Evolutionary conservation across 495 filamentous ascomycete species (phyloP), one percentile per base, ranked within the genome.

Genomic region (Thermochaetoides thermophila): DNA sequence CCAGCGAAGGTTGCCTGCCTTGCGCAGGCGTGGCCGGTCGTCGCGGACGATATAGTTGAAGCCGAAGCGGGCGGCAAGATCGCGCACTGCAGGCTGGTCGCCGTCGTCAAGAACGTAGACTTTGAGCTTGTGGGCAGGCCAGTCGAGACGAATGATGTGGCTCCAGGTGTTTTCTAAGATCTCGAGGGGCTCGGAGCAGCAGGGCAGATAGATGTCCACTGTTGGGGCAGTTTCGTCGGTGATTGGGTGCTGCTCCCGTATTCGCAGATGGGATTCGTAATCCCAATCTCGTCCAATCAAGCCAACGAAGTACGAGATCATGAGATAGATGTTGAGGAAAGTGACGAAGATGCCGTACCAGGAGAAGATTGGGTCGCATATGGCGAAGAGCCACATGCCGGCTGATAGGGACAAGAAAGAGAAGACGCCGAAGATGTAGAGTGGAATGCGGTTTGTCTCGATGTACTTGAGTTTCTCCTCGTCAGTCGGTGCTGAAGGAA

Each of bases 101-200:
- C 50, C 40, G 26, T 53, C 50, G 21, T 53, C 50, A 4, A 53
- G 32, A 7, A 53, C 50, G 23, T 46, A 48, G 1, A 53, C 45
- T 17, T 41, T 26, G 14, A 53, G 35, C 27, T 46, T 48, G 6
- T 35, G 23, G 0, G 39, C 39, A 1, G 50, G 50, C 47, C 47
- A 53, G 28, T 53, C 47, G 27, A 53, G 48, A 22, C 28, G 29
- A 29, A 44, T 26, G 39, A 53, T 24, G 37, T 53, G 50, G 27
- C 42, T 32, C 47, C 51, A 53, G 10, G 47, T 53, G 42, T 53
- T 53, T 17, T 53, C 47, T n/a, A 53, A 19, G 33, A 53, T 51
- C 18, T 53, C 50, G 18, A 50, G 36, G 4, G 50, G 50, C 24
- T 53, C 50, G 1, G 50, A 48, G 42, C 50, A 53, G 42, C 50